Base-by-base conservation (phyloP, 2,329 filamentous ascomycete genomes). In the Cladosporium phlei region DNA sequence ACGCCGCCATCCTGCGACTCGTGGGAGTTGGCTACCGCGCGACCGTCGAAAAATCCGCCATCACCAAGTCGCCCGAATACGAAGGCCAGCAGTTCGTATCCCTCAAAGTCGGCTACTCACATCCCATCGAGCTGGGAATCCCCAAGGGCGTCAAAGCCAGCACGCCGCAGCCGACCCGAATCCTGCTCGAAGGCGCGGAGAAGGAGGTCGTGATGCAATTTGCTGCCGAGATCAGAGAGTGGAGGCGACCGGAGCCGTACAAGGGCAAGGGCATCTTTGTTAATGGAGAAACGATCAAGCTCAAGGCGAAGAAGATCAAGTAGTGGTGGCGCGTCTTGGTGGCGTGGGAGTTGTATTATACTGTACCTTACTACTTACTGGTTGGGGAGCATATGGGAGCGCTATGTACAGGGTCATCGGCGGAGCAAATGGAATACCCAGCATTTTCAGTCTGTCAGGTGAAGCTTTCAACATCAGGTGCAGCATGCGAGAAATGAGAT, bases 201-300 rank as follows among this genome's bases (percentile, higher is more conserved):
- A 89, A 88, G 65, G 84, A 94, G 69, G 78, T 83, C 38, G 82
- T 98, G 53, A 93, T 89, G 77, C 83, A 86, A 49, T 96, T 97
- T 68, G 93, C 93, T 14, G 93, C 93, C 1, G 75, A 83, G 58
- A 94, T 98, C 57, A 78, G 88, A 59, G 79, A 75, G 69, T 97
- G 91, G 91, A 83, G 93, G 64, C 79, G 79, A 55, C 93, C 93
- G 22, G 93, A 98, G 72, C 93, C 93, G 55, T 98, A 98, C 71
- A 98, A 98, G 80, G 93, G 93, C 57, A 97, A 98, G 81, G 93
- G 93, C 59, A 95, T 98, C 59, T 98, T 97, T 66, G 84, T 98
- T 60, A 94, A 97, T 63, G 88, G 90, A 54, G 89, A 98, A 77
- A 96, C 89, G 22, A 96, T 98, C 72, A 95, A 86, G 78, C 69